phyloP scores from a whole-genome alignment of 345 rosid genomes.

The Eucalyptus camaldulensis region DNA sequence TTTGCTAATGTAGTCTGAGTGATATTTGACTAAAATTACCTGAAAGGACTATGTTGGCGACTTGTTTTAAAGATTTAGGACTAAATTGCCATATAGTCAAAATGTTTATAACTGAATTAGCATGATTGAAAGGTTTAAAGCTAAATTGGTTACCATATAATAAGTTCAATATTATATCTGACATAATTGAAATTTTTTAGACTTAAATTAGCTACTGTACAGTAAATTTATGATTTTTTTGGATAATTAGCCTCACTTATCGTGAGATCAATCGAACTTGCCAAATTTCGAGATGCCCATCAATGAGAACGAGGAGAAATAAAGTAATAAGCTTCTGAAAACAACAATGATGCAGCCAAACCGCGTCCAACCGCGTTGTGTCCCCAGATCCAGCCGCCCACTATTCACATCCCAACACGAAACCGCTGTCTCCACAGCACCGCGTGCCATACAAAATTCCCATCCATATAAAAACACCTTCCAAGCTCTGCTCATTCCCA shows the following conservation, averaged over 20 bases:
- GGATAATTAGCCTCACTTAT: too few relatives aligned
- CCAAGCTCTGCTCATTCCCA: neutral
- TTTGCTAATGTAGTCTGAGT: too few relatives aligned
- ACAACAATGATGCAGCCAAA: neutral
- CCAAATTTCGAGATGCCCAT: neutral
- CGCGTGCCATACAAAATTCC: neutral
- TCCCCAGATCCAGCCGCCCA: neutral
- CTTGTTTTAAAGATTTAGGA: too few relatives aligned
- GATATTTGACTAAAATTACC: too few relatives aligned
- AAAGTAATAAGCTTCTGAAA: neutral
- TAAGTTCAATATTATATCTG: too few relatives aligned
- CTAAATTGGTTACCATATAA: accelerated
- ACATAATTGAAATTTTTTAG: accelerated
- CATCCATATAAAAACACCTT: neutral
- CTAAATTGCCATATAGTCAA: too few relatives aligned
- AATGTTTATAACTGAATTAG: too few relatives aligned
- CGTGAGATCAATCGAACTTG: accelerated
- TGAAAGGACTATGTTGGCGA: accelerated
- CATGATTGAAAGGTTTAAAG: too few relatives aligned
- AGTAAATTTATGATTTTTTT: too few relatives aligned
- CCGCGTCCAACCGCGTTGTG: neutral
- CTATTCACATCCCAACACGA: neutral
- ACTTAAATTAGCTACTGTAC: too few relatives aligned
- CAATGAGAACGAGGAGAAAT: neutral
- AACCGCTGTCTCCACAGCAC: neutral